phyloP scores from a whole-genome alignment of 768 basidiomycete species.

The Leccinellum albellum region DNA sequence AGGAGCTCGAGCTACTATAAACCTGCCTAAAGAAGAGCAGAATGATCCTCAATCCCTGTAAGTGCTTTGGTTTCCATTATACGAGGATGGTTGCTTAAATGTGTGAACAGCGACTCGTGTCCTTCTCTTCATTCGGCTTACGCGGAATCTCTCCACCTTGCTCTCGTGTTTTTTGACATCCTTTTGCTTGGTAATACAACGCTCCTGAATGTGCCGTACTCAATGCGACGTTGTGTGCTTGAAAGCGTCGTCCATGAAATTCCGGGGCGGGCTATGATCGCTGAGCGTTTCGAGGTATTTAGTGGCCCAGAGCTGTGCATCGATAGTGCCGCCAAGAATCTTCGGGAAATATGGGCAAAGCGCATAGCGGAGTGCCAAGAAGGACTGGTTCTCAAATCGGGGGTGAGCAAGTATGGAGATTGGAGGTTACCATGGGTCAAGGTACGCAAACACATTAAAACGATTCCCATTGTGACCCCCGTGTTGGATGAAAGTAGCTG shows the following conservation, averaged over 20 bases:
- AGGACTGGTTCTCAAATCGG: conserved; percentile 77
- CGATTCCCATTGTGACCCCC: conserved; percentile 14
- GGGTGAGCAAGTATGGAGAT: conserved; percentile 64
- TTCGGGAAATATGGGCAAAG: conserved; percentile 47
- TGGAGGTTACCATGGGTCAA: conserved; percentile 75
- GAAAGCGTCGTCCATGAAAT: conserved; percentile 51
- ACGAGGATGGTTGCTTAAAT: conserved; percentile 3
- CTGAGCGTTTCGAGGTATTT: conserved; percentile 48
- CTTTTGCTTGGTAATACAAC: conserved; percentile 63
- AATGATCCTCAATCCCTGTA: conserved; percentile 22
- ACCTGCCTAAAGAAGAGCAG: conserved; percentile 12
- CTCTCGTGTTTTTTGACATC: conserved; percentile 85
- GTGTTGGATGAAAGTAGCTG: conserved; percentile 34
- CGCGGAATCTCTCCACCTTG: conserved; percentile 52
- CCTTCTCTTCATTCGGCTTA: conserved; percentile 41
- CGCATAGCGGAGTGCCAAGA: conserved; percentile 55
- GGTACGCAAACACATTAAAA: conserved; percentile 26
- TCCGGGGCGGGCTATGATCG: conserved; percentile 63
- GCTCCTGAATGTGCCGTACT: conserved; percentile 55
- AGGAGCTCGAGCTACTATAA: conserved; percentile 43
- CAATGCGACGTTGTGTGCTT: conserved; percentile 54
- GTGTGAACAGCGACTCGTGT: conserved; percentile 32
- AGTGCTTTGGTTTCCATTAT: background rate
- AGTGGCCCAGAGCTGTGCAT: conserved; percentile 5
- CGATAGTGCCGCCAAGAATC: conserved; percentile 19